Base-by-base conservation (phyloP, 352 stramenopile species). In the Globisporangium ultimum region DNA sequence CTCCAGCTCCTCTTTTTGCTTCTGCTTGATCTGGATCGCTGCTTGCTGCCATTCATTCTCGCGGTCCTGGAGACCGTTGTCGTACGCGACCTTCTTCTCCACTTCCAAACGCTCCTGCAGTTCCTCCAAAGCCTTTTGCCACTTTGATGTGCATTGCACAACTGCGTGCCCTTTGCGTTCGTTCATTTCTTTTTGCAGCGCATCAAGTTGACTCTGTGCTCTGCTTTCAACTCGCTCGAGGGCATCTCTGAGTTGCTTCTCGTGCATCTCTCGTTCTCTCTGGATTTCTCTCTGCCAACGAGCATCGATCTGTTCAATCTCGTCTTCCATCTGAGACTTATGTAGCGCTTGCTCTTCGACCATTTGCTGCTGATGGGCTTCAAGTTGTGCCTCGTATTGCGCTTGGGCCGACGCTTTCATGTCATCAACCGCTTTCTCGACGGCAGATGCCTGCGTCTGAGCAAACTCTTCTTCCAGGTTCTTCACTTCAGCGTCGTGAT, bases 21-120 rank as follows among this genome's bases (percentile, higher is more conserved):
- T 78, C 15, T 75, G 71, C 53, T 93, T 93, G 60, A 93, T 91
- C 51, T 87, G 71, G 5, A 67, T 17, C 2, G 84, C 84, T 3
- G 84, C 84, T 46, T 86, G 74, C 53, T 91, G 84, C 84, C 84
- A 93, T 45, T 91, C 81, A 11, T 66, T 74, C 55, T 93, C 84
- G 1, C 84, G 81, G 63, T 93, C 84, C 41, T 80, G 66, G 9
- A 82, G n/a, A 0, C 84, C 84, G 60, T 68, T 73, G 5, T 84
- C 74, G 55, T 93, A 93, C 22, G 69, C 61, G 5, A 72, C 59
- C 21, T 78, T 78, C 46, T 83, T 90, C 21, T 93, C 84, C 6
- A 77, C 55, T 17, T 89, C 76, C 0, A 90, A 55, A 6, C 84
- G 71, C 49, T 77, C 74, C 40, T 91, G 78, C 6, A 89, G 63